Evolutionary conservation across 345 rosid species (phyloP), one percentile per base, ranked within the genome.

Genomic region (Rhodamnia argentea): DNA sequence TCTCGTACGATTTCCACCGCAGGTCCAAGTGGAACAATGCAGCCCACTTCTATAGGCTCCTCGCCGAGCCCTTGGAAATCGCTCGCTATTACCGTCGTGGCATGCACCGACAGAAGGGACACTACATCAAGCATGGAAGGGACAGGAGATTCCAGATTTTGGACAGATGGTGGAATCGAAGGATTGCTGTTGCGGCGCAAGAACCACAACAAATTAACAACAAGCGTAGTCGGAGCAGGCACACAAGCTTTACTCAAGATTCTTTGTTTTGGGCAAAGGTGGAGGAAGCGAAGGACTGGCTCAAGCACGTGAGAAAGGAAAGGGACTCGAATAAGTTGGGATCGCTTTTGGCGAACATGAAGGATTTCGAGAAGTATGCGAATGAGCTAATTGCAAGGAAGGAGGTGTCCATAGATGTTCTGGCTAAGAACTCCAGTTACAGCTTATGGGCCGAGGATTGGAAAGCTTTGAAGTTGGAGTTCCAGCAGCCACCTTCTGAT

Each of bases 261-360:
- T 86, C 98, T 32, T 92, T 95, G 85, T 97, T 97, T 82, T 95
- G 99, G 99, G 99, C 98, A 3, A 93, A 26, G 86, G 91, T 97
- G 53, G 98, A 97, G 91, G 94, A 94, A 89, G 98, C 96, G 10
- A 89, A 90, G 87, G 98, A 93, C 37, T 89, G 87, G 84, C 85
- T 94, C 7, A 91, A 94, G 84, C 88, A 5, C 23, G 64, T 90
- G 13, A 92, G 83, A 89, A 87, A 86, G 9, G 95, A 91, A 86
- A 84, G 13, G 5, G 94, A 96, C 83, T 60, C 22, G 1, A 86
- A 18, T 13, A 91, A 24, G 47, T 81, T 18, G 60, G 32, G 26
- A 58, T 13, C 10, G 47, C 74, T 93, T 11, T 89, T 92, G 96
- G 59, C 32, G 29, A 86, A 89, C 40, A 83, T 95, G 37, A 82